Base-by-base conservation (phyloP, 441 rosid species). In the Flueggea neowawraea region DNA sequence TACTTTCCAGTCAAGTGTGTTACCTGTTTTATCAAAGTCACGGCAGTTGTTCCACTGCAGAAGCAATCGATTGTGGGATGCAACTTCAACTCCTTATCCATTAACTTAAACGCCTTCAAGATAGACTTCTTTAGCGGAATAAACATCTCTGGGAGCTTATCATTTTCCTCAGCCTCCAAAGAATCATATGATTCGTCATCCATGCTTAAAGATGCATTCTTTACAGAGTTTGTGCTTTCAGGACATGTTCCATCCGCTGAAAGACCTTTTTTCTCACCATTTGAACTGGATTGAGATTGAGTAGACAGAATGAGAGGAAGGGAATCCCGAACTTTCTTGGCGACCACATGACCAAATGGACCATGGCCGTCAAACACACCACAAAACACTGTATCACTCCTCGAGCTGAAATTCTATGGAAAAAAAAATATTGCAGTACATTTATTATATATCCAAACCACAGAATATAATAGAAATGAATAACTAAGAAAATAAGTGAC, bases 301-400 rank as follows among this genome's bases (percentile, higher is more conserved):
- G 96, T 60, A 75, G 83, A 84, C 70, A 95, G 65, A 57, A 80
- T 84, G 57, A 85, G 81, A 17, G 99, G 99, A 80, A 95, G 98
- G 16, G 81, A 80, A 71, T 92, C 99, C 55, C 99, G 78, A 53
- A 95, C 98, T 81, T 71, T 88, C 82, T 71, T 92, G 54, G 98
- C 91, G 66, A 90, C 98, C 95, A 88, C 72, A 69, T 95, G 99
- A 72, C 99, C 99, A 63, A 62, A 84, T 22, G 99, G 99, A 54
- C 99, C 99, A 66, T 95, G 99, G 14, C 99, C 99, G 82, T 95
- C 99, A 76, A 95, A 95, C 36, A 95, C 95, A 57, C 99, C 99
- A 72, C 97, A 92, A 72, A 95, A 88, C 60, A 90, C 70, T 17
- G 97, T 83, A 76, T 92, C 96, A 33, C 81, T 73, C 71, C 89